These are phyloP conservation scores for Flaveria sonorensis DNA, from an alignment of 129 eudicot species.

Conservation along the genomic window DNA sequence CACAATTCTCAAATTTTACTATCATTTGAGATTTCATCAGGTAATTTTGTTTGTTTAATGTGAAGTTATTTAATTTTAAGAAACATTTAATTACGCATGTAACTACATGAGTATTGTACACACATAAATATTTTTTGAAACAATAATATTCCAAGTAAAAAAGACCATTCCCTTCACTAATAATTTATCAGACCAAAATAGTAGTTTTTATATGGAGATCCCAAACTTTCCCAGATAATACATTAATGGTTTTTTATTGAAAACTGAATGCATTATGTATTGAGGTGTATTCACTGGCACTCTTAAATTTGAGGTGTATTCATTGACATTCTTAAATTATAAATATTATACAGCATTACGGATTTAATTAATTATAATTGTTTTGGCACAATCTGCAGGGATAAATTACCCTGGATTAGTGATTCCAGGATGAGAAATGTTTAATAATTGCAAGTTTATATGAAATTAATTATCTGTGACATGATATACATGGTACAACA, in stretches of 20 bases:
- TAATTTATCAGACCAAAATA: neutral
- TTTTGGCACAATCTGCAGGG: neutral
- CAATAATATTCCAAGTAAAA: neutral
- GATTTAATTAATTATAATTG: neutral
- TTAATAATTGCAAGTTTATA: neutral
- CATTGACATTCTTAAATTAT: neutral
- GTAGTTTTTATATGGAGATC: neutral
- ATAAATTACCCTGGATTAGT: neutral
- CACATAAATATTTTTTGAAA: neutral
- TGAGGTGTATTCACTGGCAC: neutral
- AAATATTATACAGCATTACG: neutral
- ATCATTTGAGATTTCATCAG: no score
- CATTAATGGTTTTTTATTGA: neutral
- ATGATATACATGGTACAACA: neutral
- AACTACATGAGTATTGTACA: neutral
- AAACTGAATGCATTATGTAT: neutral
- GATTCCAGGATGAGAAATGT: neutral
- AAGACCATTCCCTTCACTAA: neutral
- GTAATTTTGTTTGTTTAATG: no score
- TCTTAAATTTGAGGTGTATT: neutral
- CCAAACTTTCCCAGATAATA: neutral
- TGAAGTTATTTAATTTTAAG: neutral
- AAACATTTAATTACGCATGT: neutral
- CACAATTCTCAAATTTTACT: no score
- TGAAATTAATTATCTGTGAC: neutral